A percentile compares a stretch with the other conserved stretches of the same genome.
phyloP scores from a whole-genome alignment of 2,329 filamentous ascomycete genomes.

The Epichloe amarillans region DNA sequence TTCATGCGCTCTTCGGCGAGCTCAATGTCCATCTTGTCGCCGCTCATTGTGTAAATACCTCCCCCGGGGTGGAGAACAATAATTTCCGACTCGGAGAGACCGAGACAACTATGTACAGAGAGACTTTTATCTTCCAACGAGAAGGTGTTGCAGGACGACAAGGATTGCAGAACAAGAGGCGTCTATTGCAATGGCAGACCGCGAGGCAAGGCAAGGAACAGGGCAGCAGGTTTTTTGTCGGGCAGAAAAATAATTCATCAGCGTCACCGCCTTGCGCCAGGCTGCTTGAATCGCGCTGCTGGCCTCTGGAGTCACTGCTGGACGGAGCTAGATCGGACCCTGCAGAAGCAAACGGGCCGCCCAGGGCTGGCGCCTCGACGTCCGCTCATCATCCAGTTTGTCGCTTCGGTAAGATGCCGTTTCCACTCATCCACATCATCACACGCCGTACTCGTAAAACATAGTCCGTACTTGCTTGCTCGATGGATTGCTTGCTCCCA shows the following conservation, averaged over 20 bases:
- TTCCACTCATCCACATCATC: too few relatives aligned
- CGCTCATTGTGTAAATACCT: slow-evolving; percentile 25
- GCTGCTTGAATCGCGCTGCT: background rate
- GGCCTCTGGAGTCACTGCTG: too few relatives aligned
- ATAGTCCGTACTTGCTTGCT: too few relatives aligned
- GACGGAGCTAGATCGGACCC: background rate
- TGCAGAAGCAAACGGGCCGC: background rate
- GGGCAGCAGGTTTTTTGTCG: slow-evolving; percentile 13
- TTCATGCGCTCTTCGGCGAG: slow-evolving; percentile 50
- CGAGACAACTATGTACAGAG: background rate
- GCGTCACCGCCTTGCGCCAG: slow-evolving; percentile 15
- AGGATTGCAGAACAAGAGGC: background rate
- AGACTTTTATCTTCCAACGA: background rate
- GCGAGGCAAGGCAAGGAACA: slow-evolving; percentile 1
- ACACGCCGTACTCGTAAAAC: too few relatives aligned
- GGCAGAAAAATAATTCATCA: slow-evolving; percentile 18
- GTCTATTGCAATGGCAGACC: background rate
- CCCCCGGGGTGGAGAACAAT: background rate
- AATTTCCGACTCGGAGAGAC: background rate
- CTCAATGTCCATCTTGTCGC: slow-evolving; percentile 45
- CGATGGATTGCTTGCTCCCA: too few relatives aligned
- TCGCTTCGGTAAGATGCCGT: too few relatives aligned
- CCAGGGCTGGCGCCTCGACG: background rate
- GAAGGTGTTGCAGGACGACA: background rate
- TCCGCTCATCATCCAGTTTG: background rate